These are phyloP conservation scores for Stipa capillata DNA, from an alignment of 176 grass and related monocot species.

Conservation along the genomic window DNA sequence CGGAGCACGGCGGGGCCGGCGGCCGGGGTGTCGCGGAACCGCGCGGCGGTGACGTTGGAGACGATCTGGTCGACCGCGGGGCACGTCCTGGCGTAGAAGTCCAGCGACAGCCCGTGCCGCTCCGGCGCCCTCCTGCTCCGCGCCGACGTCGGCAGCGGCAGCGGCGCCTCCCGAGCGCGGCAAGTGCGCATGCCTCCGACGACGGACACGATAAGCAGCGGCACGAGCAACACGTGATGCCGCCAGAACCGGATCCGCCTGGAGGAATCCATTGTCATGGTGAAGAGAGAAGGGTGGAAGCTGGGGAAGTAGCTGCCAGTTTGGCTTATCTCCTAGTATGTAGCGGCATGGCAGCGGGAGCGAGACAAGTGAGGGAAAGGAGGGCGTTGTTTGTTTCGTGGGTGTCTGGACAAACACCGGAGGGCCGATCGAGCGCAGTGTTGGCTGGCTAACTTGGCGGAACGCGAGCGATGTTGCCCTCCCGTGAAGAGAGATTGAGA, in stretches of 20 bases:
- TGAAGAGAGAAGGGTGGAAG: not conserved
- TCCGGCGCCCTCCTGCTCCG: slow-evolving; percentile 35
- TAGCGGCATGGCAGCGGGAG: not conserved
- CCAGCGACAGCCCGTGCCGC: slow-evolving; percentile 61
- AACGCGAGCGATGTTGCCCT: not conserved
- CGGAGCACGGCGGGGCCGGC: slow-evolving; percentile 74
- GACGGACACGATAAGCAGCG: slow-evolving; percentile 27
- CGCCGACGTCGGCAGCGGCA: not conserved
- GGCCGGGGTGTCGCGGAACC: slow-evolving; percentile 52
- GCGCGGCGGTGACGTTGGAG: slow-evolving; percentile 47
- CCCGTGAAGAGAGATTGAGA: slow-evolving; percentile 19
- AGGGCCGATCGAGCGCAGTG: slow-evolving; percentile 26
- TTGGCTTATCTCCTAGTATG: slow-evolving; percentile 25
- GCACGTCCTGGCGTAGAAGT: slow-evolving; percentile 80
- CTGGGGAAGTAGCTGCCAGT: not conserved
- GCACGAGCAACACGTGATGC: not conserved
- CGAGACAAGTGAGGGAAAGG: slow-evolving; percentile 28
- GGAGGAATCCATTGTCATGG: not conserved
- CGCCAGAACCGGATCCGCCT: not conserved
- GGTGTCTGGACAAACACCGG: slow-evolving; percentile 17
- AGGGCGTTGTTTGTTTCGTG: slow-evolving; percentile 29
- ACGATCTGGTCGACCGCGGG: slow-evolving; percentile 85
- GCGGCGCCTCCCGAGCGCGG: slow-evolving; percentile 31
- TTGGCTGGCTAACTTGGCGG: slow-evolving; percentile 19
- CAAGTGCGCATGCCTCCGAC: slow-evolving; percentile 4